These are phyloP conservation scores for Debaryomyces coudertii DNA, from an alignment of 1,139 yeast genomes.

Conservation along the genomic window DNA sequence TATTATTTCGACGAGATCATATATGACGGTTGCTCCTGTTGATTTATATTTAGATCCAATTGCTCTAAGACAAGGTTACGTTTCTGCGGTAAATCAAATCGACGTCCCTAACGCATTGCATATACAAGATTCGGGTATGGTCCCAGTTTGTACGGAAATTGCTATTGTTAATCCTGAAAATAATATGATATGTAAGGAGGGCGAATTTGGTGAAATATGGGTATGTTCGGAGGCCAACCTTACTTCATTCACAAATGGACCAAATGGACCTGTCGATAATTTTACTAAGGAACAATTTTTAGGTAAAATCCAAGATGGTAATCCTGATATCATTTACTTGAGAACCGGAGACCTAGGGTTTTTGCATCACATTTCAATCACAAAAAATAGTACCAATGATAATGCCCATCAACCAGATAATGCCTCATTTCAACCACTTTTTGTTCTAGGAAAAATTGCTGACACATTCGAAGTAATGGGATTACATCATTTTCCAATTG, in stretches of 20 bases:
- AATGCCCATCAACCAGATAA: constrained; percentile 20
- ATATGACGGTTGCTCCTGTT: constrained; percentile 86
- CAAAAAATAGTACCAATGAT: constrained; percentile 32
- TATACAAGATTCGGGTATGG: constrained; percentile 94
- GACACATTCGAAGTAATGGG: constrained; percentile 94
- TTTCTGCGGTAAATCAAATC: constrained; percentile 76
- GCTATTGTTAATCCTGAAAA: constrained; percentile 97
- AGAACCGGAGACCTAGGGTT: constrained; percentile 96
- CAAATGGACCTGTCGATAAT: constrained; percentile 48
- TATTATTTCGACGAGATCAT: constrained; percentile 80
- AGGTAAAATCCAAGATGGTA: constrained; percentile 64
- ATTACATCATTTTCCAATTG: constrained; percentile 85
- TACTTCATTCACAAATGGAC: constrained; percentile 60
- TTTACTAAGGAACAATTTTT: constrained; percentile 49
- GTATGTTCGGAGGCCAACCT: constrained; percentile 87
- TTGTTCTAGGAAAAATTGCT: constrained; percentile 81
- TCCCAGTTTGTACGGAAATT: constrained; percentile 90
- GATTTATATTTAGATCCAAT: constrained; percentile 86
- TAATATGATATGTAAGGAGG: constrained; percentile 70
- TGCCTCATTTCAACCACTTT: constrained; percentile 72
- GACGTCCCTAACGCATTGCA: constrained; percentile 70
- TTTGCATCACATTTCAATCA: constrained; percentile 66
- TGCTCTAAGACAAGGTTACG: constrained; percentile 84
- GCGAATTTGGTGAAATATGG: constrained; percentile 99
- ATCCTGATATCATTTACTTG: constrained; percentile 63